Conservation (phyloP, 306 rosid genomes). For the Quercus cerris region DNA sequence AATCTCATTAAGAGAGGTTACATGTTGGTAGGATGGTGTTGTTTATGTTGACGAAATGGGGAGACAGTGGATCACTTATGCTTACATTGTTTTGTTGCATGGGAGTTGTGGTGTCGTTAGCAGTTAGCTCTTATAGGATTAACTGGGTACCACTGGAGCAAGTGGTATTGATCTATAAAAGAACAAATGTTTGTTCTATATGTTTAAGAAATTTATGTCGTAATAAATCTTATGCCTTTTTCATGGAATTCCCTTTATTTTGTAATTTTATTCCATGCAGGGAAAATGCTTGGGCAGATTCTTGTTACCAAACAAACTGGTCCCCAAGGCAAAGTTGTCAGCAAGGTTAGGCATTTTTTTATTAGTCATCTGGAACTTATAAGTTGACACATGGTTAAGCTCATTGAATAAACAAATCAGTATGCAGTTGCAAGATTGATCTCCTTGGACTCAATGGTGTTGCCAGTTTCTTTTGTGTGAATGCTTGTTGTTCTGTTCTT, state of each 20-base stretch:
- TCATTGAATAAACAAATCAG: not conserved
- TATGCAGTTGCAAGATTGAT: not conserved
- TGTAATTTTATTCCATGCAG: conserved; percentile 40
- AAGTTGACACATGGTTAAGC: not conserved
- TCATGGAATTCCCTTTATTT: not conserved
- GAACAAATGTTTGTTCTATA: not conserved
- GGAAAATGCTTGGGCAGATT: conserved; percentile 95
- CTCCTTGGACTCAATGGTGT: not conserved
- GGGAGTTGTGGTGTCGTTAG: too few relatives aligned
- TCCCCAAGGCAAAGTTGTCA: conserved; percentile 88
- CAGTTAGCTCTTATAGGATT: too few relatives aligned
- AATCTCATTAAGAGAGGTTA: too few relatives aligned
- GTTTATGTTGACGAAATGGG: too few relatives aligned
- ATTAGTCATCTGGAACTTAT: conserved; percentile 6
- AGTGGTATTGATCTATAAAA: not conserved
- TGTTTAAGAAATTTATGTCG: not conserved
- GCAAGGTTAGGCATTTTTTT: conserved; percentile 63
- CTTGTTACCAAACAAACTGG: conserved; percentile 99
- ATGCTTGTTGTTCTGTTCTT: not conserved
- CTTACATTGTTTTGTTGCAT: too few relatives aligned
- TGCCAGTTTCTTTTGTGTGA: not conserved
- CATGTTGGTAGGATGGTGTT: too few relatives aligned
- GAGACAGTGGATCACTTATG: too few relatives aligned
- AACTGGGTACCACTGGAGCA: too few relatives aligned
- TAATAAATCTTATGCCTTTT: conserved; percentile 1